Base-by-base conservation (phyloP, 2,329 filamentous ascomycete genomes). In the Metarhizium anisopliae region DNA sequence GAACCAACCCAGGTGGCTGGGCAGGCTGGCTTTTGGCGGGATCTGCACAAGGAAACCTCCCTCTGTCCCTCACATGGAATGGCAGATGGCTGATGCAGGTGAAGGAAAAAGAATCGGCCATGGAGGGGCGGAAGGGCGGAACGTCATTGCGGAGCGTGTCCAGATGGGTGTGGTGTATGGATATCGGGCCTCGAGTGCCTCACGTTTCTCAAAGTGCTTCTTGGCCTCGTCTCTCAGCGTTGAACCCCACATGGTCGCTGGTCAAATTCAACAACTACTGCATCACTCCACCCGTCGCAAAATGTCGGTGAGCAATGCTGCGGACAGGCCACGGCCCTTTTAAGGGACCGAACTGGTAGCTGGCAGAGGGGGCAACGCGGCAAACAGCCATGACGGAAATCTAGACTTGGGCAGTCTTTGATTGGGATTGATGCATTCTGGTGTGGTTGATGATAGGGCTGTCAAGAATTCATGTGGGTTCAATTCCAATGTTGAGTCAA, bases 291-390 rank as follows among this genome's bases (percentile, higher is more conserved):
- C 53, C 38, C 36, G 29, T 16, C 2, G 50, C 53, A 20, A 57
- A 58, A 58, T 55, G 53, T 58, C 56, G 56, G 56, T 58, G 53
- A 55, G 53, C 50, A 25, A 36, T 52, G 7, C 32, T 25, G 43
- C n/a, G 43, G 43, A n/a, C 40, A 18, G 40, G 25, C 25, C 25
- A 25, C 25, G 25, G 25, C 25, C 25, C 25, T 25, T 25, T 25
- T 25, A 35, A 35, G 32, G 32, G 32, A 35, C 32, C 32, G 32
- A 11, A 35, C 2, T 35, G 32, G 32, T 10, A 35, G 32, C 32
- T 35, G 32, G 32, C 32, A 47, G 16, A 47, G 45, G 53, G 25
- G 38, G 38, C 38, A 40, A 40, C 8, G 38, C 38, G 38, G 14
- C 7, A 35, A 35, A 35, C 10, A 35, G 32, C 10, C 10, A 35